phyloP scores from a whole-genome alignment of 495 filamentous ascomycete species.

The Penicillium turbatum region DNA sequence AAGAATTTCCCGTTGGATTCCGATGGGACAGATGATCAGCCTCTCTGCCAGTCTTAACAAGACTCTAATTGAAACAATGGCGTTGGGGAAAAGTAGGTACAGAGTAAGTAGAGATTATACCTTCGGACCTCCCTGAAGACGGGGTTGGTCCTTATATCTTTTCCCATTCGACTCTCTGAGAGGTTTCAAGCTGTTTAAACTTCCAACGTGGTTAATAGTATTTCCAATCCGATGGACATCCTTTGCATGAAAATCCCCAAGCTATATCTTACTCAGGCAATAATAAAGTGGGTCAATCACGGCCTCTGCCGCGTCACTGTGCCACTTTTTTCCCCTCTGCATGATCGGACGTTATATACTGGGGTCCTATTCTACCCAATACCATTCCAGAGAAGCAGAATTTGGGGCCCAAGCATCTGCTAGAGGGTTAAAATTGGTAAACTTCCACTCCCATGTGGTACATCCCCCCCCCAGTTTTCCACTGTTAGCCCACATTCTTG shows the following conservation, averaged over 20 bases:
- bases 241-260: background rate
- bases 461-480: too few relatives aligned
- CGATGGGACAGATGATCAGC: background rate
- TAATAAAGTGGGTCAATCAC: conserved; percentile 9
- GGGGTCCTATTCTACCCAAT: background rate
- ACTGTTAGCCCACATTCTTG: background rate
- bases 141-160: too few relatives aligned
- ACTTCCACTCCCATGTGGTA: too few relatives aligned
- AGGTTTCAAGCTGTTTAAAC: too few relatives aligned
- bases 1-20: background rate
- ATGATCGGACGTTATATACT: too few relatives aligned
- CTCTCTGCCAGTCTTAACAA: too few relatives aligned
- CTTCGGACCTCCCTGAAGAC: too few relatives aligned
- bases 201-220: too few relatives aligned
- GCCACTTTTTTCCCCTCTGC: background rate
- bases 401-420: background rate
- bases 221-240: background rate
- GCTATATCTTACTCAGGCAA: conserved; percentile 3
- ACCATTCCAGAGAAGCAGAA: background rate
- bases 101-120: too few relatives aligned
- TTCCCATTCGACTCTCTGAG: too few relatives aligned
- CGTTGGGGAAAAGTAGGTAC: too few relatives aligned
- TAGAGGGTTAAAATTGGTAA: background rate
- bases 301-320: background rate
- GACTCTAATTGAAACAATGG: too few relatives aligned